Base-by-base conservation (phyloP, 257 asterid species). In the Solanum tarijense region DNA sequence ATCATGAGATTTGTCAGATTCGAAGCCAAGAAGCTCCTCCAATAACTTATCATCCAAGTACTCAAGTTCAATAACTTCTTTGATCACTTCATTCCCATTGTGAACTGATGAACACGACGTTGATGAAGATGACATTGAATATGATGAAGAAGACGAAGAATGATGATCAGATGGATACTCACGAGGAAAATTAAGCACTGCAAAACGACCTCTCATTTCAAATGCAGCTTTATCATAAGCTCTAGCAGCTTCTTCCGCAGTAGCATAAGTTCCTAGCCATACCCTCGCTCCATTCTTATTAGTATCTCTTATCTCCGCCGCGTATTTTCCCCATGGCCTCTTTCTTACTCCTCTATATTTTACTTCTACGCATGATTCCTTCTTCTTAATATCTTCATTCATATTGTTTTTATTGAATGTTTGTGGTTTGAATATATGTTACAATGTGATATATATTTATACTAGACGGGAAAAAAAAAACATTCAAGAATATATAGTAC, bases 301-400 rank as follows among this genome's bases (percentile, higher is more conserved):
- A 3, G 89, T 81, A 60, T 95, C 97, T 21, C 98, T 93, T 48
- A 95, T 95, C 92, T 95, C 98, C 20, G 96, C 96, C 13, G 94
- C 98, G 65, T 84, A 95, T 23, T 92, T 92, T n/a, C 98, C 98
- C 97, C 95, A 95, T 7, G 98, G 98, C 87, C 98, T 89, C 92
- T 88, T 91, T 89, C 98, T 87, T 11, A 95, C 96, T 1, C 97
- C 97, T 35, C 98, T 85, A 91, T 86, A 94, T 65, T 84, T 93
- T 75, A 90, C 92, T 69, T 87, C 94, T 52, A 25, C 90, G 12
- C 41, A 60, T 4, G 21, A 90, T 14, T 90, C 90, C 16, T 87
- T 87, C 0, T 41, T 52, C 29, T 1, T 58, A 35, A 20, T 58
- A 23, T 84, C 76, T 34, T 87, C 88, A 1, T 74, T 88, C 92